phyloP scores from a whole-genome alignment of 2,329 filamentous ascomycete genomes.

The Botrytis aclada region DNA sequence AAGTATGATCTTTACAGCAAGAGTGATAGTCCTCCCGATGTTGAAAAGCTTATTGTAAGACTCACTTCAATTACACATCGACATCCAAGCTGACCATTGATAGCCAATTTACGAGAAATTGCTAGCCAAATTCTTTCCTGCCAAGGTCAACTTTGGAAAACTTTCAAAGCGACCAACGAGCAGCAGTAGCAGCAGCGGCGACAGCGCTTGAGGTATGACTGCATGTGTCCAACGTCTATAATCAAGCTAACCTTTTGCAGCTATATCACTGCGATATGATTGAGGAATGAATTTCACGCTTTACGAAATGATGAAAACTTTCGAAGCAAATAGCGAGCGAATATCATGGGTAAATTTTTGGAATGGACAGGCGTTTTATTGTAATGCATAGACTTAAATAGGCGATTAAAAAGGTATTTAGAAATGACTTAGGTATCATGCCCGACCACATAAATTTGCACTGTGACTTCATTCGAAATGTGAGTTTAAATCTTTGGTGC shows the following conservation, averaged over 20 bases:
- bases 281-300: not conserved
- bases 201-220: not conserved
- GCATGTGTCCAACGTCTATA: not conserved
- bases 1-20: conserved; percentile 92
- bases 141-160: not conserved
- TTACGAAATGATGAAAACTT: conserved; percentile 38
- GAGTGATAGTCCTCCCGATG: conserved; percentile 74
- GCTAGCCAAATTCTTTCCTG: not conserved
- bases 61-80: not conserved
- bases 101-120: conserved; percentile 44
- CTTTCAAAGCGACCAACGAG: not conserved
- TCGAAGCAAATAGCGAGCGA: conserved; percentile 23
- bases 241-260: not conserved
- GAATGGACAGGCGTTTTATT: not conserved
- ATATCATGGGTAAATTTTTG: not conserved
- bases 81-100: conserved; percentile 18
- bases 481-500: not conserved
- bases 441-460: not conserved
- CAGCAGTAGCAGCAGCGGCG: not conserved
- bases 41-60: conserved; percentile 69
- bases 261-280: not conserved
- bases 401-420: not conserved
- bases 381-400: not conserved
- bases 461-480: not conserved
- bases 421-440: not conserved